Evolutionary conservation across 148 eudicot genomes (phyloP), one percentile per base, ranked within the genome.

Genomic region (Rheum nobile): DNA sequence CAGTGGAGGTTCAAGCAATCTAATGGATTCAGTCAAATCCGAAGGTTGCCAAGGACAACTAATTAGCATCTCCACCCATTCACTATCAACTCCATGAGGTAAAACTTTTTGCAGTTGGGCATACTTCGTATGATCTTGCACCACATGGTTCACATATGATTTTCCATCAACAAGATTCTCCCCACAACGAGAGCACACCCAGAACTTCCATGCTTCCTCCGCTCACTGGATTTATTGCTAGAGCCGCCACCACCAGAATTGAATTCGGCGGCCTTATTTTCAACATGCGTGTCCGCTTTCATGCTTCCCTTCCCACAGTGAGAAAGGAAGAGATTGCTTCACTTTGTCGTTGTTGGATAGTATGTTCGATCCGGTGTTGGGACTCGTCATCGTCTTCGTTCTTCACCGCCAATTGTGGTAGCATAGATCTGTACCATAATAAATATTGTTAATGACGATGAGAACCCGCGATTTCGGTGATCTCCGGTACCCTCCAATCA

Each of bases 51-150:
- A 95, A 67, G 85, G 77, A 81, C 87, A 90, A 63, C 72, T 86
- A 19, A 82, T 65, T 81, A 95, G 90, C 97, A 91, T 91, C 80
- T 95, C 96, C 72, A 76, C 82, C 99, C 96, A 92, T 77, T 90
- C 94, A 67, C 77, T 80, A 43, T 86, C 88, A 44, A 92, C 79
- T 78, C 54, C 79, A 78, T 77, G 86, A 21, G 99, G 99, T 78
- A 95, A 71, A 72, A 85, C 76, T 6, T 87, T 75, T 79, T 90
- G 92, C 84, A 92, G 59, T 88, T 78, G 34, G 88, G 87, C 76
- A 81, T 85, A 47, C 89, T n/a, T 87, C 83, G 87, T 77, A 71
- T 92, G 99, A 80, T 92, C 97, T 79, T 84, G 86, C 79, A 83
- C 71, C 71, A 92, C 83, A 76, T 95, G 99, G 47, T 87, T 87